Conservation (phyloP, 805 yeast species). For the Tetrapisispora arboricola region DNA sequence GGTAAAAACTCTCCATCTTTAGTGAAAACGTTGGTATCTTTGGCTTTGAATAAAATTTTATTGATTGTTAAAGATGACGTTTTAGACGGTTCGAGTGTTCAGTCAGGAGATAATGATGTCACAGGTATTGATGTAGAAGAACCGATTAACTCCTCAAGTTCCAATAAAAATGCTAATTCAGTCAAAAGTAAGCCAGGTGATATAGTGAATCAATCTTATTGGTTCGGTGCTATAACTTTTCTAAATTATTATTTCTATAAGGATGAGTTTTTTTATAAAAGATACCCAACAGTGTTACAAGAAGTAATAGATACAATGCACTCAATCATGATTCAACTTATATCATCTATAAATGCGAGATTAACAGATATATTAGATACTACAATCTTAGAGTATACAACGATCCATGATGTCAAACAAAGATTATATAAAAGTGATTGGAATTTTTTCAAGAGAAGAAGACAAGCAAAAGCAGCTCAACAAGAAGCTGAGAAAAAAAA, state of each 20-base stretch:
- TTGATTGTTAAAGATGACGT: slow-evolving; percentile 27
- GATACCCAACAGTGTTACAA: slow-evolving; percentile 50
- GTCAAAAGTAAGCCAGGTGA: slow-evolving; percentile 35
- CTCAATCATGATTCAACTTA: slow-evolving; percentile 52
- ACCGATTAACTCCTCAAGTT: background rate
- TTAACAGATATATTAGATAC: slow-evolving; percentile 49
- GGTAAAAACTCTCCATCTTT: slow-evolving; percentile 42
- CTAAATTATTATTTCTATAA: slow-evolving; percentile 67
- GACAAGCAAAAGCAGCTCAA: slow-evolving; percentile 22
- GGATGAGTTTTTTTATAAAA: slow-evolving; percentile 47
- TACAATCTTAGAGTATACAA: slow-evolving; percentile 64
- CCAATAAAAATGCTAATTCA: slow-evolving; percentile 1
- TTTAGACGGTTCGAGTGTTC: slow-evolving; percentile 11
- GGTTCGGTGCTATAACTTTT: slow-evolving; percentile 76
- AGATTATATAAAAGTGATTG: slow-evolving; percentile 68
- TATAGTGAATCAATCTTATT: slow-evolving; percentile 65
- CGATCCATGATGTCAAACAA: slow-evolving; percentile 71
- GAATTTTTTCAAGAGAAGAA: slow-evolving; percentile 43
- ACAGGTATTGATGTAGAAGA: slow-evolving; percentile 4
- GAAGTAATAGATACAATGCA: slow-evolving; percentile 47
- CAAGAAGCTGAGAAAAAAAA: slow-evolving; percentile 8
- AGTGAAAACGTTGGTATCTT: slow-evolving; percentile 48
- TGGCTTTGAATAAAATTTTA: slow-evolving; percentile 52
- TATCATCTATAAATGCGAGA: slow-evolving; percentile 55
- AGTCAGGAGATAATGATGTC: slow-evolving; percentile 19